Conservation (phyloP, 1,284 basidiomycete genomes). For the Cutaneotrichosporon arboriforme region DNA sequence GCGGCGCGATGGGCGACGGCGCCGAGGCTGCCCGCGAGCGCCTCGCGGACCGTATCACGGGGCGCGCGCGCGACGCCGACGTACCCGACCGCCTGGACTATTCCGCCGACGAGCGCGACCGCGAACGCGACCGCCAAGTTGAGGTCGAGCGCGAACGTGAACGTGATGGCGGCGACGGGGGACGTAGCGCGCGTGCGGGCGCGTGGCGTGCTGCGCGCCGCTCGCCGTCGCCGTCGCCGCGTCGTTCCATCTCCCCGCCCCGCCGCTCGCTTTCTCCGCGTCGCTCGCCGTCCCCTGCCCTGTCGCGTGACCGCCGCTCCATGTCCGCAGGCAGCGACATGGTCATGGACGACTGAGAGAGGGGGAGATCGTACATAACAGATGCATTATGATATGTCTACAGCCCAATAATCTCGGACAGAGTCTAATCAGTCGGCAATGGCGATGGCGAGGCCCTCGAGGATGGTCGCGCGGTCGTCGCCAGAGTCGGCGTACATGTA, state of each 20-base stretch:
- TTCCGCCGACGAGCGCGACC: conserved; percentile 36
- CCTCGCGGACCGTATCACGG: conserved; percentile 8
- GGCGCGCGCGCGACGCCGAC: not conserved
- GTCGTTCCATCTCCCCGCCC: too few relatives aligned
- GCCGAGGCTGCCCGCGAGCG: conserved; percentile 15
- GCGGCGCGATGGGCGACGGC: conserved; percentile 15
- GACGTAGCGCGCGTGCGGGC: conserved; percentile 2
- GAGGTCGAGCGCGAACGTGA: conserved; percentile 6
- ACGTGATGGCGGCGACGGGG: conserved; percentile 7
- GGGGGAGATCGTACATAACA: not conserved
- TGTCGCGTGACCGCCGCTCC: not conserved
- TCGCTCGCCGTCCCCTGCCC: not conserved
- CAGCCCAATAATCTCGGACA: not conserved
- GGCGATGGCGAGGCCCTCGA: conserved; percentile 24
- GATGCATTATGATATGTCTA: not conserved
- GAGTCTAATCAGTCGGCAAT: conserved; percentile 2
- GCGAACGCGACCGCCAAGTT: conserved; percentile 21
- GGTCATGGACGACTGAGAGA: conserved; percentile 14
- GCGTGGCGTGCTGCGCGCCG: conserved; percentile 1
- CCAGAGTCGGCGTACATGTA: conserved; percentile 41
- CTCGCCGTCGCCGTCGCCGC: not conserved
- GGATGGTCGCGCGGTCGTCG: conserved; percentile 36
- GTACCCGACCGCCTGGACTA: conserved; percentile 2
- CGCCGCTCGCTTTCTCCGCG: not conserved
- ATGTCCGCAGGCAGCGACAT: conserved; percentile 11